Evolutionary conservation across 331 rosid species (phyloP), one percentile per base, ranked within the genome.

Genomic region (Malus hybrid): DNA sequence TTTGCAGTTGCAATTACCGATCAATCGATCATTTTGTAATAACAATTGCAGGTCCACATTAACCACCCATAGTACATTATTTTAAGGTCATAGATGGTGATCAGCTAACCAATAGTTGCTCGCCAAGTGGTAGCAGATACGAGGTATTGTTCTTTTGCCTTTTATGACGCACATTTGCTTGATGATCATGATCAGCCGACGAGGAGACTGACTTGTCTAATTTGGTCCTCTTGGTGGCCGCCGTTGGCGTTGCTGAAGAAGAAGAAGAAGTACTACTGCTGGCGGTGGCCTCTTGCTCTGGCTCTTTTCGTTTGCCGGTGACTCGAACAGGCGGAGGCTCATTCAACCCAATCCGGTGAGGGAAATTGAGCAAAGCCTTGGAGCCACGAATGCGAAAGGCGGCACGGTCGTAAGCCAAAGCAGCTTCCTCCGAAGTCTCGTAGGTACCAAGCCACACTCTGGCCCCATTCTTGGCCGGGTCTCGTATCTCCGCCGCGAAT

Each of bases 371-470:
- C 78, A 84, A 32, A 27, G 87, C 87, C 77, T 80, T 84, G 46
- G 83, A 63, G 18, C 87, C 87, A 24, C 87, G 82, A 75, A 80
- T 74, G 42, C 39, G 14, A 29, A 73, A 84, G 22, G 87, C 87
- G 9, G 87, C 87, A 5, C 85, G 73, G 19, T 84, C 87, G 42
- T 84, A 84, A 67, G 87, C 87, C 78, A 80, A 31, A 15, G 85
- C 87, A 15, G 87, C 87, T 61, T 73, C 82, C 78, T 84, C 87
- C 0, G 87, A 80, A 13, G 87, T 84, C 78, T 84, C 80, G 65
- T 84, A 84, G 5, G 87, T 84, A 0, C 87, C 87, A 2, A 84
- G 87, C 87, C 87, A 84, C 1, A 80, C 84, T n/a, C 87, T 56
- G 6, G 80, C 78, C 0, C 87, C 87, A 34, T 84, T 84, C 67